Conservation (phyloP, 768 basidiomycete species). For the Hemileccinum rubropunctum region DNA sequence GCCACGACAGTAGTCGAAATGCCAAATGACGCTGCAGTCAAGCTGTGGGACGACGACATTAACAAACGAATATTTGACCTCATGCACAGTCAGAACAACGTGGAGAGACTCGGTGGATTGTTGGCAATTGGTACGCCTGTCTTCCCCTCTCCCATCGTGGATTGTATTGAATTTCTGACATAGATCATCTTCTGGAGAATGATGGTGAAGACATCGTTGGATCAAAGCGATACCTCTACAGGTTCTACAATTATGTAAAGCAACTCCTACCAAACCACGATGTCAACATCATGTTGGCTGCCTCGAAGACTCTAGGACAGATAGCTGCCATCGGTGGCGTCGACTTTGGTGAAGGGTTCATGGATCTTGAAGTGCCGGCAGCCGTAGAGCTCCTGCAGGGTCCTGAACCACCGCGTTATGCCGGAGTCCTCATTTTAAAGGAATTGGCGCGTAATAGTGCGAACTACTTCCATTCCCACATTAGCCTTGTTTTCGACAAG, state of each 20-base stretch:
- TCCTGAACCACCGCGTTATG: slow-evolving; percentile 82
- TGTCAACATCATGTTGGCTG: slow-evolving; percentile 90
- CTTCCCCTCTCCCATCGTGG: not conserved
- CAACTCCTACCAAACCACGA: slow-evolving; percentile 89
- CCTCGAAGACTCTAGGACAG: slow-evolving; percentile 87
- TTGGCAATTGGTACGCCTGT: slow-evolving; percentile 72
- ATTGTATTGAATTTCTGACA: slow-evolving; percentile 6
- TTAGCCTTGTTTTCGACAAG: slow-evolving; percentile 86
- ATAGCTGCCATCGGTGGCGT: slow-evolving; percentile 83
- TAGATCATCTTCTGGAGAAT: slow-evolving; percentile 73
- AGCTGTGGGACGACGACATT: slow-evolving; percentile 85
- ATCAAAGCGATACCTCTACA: slow-evolving; percentile 75
- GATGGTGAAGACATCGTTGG: slow-evolving; percentile 81
- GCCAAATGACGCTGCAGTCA: slow-evolving; percentile 75
- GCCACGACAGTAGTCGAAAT: slow-evolving; percentile 72
- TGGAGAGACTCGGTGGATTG: slow-evolving; percentile 84
- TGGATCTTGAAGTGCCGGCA: slow-evolving; percentile 84
- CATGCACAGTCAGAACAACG: slow-evolving; percentile 74
- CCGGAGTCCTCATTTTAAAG: slow-evolving; percentile 90
- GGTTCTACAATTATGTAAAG: slow-evolving; percentile 92
- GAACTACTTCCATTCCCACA: slow-evolving; percentile 83
- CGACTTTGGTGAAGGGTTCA: slow-evolving; percentile 83
- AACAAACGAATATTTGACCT: slow-evolving; percentile 78
- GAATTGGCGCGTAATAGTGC: slow-evolving; percentile 90
- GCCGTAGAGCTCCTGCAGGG: slow-evolving; percentile 79